Evolutionary conservation across 2,329 filamentous ascomycete species (phyloP), one percentile per base, ranked within the genome.

Genomic region (Penicillium psychrosexuale): DNA sequence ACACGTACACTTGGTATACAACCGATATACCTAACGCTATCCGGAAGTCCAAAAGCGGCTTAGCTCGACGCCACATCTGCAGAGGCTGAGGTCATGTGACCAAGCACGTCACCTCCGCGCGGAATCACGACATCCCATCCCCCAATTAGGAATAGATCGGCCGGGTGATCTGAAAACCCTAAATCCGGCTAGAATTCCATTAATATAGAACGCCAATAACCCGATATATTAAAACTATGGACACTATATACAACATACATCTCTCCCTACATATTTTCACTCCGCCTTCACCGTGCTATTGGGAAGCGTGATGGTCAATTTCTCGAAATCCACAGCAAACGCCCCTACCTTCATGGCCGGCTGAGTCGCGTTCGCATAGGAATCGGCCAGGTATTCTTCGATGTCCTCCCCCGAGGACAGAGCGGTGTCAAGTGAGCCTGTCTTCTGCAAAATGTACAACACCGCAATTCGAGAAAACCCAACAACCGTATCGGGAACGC

Each of bases 401-500:
- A 75, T 69, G 31, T 67, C 46, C 50, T 64, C 54, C 54, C 65
- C 63, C 1, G 70, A 63, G 51, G 66, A 61, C 53, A 67, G 58
- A 30, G 74, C 66, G 49, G 66, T 63, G 8, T 62, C 51, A 3
- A 74, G 50, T 0, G 64, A 66, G 8, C 65, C 68, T 0, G 72
- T 74, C 42, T 69, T 66, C 60, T 74, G 62, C 17, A 74, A 58
- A 24, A 74, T 70, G 51, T 71, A 73, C 19, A 86, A 75, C 7
- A 75, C 66, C 2, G 70, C 69, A 39, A 72, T 64, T 42, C 67
- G 67, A 15, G 72, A 69, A 58, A 75, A 75, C 37, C 70, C 66
- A 19, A 73, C 56, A 15, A 69, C 62, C 9, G 64, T 54, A 7
- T 56, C 56, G 0, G 65, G 58, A 2, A 69, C 52, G 22, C 45